These are phyloP conservation scores for Pisolithus marmoratus DNA, from an alignment of 768 basidiomycete genomes.

Conservation along the genomic window DNA sequence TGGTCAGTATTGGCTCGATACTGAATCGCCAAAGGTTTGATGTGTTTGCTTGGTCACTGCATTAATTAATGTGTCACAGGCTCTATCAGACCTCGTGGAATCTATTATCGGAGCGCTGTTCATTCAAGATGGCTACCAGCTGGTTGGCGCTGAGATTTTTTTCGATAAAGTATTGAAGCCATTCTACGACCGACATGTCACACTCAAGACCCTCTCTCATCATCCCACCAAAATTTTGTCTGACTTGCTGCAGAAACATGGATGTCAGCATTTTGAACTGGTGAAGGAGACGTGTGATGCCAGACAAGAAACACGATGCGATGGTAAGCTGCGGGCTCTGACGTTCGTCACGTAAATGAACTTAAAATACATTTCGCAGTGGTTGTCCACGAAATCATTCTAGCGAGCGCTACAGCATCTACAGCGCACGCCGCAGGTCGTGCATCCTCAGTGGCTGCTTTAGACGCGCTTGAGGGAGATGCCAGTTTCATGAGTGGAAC, in stretches of 20 bases:
- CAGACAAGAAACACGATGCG: constrained; percentile 37
- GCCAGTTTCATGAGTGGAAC: constrained; percentile 52
- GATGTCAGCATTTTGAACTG: constrained; percentile 62
- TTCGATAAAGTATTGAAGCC: constrained; percentile 67
- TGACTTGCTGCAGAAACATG: constrained; percentile 66
- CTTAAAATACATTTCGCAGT: constrained; percentile 37
- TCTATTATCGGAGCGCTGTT: constrained; percentile 75
- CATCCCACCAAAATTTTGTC: constrained; percentile 75
- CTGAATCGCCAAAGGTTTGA: constrained; percentile 72
- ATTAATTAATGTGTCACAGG: constrained; percentile 34
- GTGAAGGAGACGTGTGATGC: constrained; percentile 41
- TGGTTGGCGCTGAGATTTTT: constrained; percentile 53
- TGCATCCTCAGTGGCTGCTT: constrained; percentile 54
- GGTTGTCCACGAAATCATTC: constrained; percentile 56
- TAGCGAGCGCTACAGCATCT: constrained; percentile 52
- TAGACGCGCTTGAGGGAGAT: constrained; percentile 66
- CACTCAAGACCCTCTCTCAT: constrained; percentile 63
- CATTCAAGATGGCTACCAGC: constrained; percentile 67
- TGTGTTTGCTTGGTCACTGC: background rate
- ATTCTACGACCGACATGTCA: constrained; percentile 74
- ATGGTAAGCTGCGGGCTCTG: constrained; percentile 37
- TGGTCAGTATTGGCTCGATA: constrained; percentile 74
- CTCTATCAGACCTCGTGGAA: constrained; percentile 75
- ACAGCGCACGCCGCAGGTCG: constrained; percentile 53
- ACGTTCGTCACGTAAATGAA: constrained; percentile 3